Base-by-base conservation (phyloP, 371 early-diverging fungal species). In the Aphelidium insulamus region DNA sequence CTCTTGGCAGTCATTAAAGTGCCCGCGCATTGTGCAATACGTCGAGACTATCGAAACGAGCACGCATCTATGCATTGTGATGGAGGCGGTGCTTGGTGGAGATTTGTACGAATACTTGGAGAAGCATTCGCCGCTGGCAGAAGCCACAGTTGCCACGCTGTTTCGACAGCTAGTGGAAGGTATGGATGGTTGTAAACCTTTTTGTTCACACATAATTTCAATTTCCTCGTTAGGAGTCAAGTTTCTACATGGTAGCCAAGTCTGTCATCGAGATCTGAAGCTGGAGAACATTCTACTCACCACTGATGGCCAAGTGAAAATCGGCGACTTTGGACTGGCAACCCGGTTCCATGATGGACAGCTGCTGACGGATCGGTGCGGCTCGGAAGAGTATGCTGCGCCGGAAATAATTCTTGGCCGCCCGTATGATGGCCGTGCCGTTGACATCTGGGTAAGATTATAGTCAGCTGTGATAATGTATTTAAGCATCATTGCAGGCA, bases 351-450 rank as follows among this genome's bases (percentile, higher is more conserved):
- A 50, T 66, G 47, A 53, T n/a, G 33, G 47, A 14, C 55, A 56
- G 5, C 34, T 55, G 15, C 37, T 58, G 24, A 52, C 57, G 9
- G 66, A 68, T 9, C 56, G 69, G 15, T 70, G 69, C 45, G 77
- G 77, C 12, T 66, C 69, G 25, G 66, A 71, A 37, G 74, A 77
- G 43, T 82, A 78, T 57, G 77, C 80, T 3, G 74, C 83, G n/a
- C 86, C 86, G 0, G 83, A 85, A 44, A 57, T 82, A 25, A 56
- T 82, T 18, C 55, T 72, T 12, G 59, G 60, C 2, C 49, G 60
- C 21, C 48, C 54, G 1, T 73, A 76, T 34, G 69, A 73, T 39
- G 69, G 69, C 4, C 52, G 66, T 10, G 48, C 59, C 34, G 62
- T 68, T 0, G 77, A 78, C 39, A 55, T 62, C 7, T 78, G 80